These are phyloP conservation scores for Mortierella sp. DNA, from an alignment of 371 early-diverging fungal genomes.

Conservation along the genomic window DNA sequence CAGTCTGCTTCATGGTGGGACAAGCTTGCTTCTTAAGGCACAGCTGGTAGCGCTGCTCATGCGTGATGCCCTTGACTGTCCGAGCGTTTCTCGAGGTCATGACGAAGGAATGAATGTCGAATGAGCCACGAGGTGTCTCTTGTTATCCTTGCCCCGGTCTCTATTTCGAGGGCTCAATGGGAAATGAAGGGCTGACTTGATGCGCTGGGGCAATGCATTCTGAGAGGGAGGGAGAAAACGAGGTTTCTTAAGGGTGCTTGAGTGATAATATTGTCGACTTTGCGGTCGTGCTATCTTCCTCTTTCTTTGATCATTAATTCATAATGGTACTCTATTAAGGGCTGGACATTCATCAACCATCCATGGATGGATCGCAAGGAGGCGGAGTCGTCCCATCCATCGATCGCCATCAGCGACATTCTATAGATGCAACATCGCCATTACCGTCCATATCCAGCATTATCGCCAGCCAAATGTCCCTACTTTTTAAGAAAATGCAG, in stretches of 20 bases:
- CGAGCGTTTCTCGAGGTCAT: conserved; percentile 5
- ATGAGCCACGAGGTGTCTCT: too few species aligned
- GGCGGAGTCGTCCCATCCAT: conserved; percentile 26
- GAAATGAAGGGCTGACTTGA: too few species aligned
- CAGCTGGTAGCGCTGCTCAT: conserved; percentile 45
- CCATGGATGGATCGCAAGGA: conserved; percentile 1
- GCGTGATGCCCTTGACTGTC: conserved; percentile 36
- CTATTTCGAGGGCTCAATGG: too few species aligned
- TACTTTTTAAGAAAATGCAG: too few species aligned
- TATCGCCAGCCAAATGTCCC: too few species aligned
- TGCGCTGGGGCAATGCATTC: too few species aligned
- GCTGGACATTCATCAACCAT: conserved; percentile 16
- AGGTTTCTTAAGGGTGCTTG: too few species aligned
- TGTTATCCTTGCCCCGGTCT: too few species aligned
- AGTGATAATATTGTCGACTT: too few species aligned
- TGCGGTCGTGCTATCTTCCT: conserved; percentile 6
- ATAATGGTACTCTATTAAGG: conserved; percentile 45
- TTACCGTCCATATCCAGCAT: neutral
- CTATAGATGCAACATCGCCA: neutral
- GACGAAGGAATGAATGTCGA: too few species aligned
- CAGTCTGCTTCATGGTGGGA: conserved; percentile 41
- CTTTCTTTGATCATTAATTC: conserved; percentile 41
- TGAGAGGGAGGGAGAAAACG: too few species aligned
- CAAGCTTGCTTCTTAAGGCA: conserved; percentile 48
- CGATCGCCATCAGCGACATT: conserved; percentile 14